These are phyloP conservation scores for Neofusicoccum kwambonambiense DNA, from an alignment of 2,329 filamentous ascomycete species.

Conservation along the genomic window DNA sequence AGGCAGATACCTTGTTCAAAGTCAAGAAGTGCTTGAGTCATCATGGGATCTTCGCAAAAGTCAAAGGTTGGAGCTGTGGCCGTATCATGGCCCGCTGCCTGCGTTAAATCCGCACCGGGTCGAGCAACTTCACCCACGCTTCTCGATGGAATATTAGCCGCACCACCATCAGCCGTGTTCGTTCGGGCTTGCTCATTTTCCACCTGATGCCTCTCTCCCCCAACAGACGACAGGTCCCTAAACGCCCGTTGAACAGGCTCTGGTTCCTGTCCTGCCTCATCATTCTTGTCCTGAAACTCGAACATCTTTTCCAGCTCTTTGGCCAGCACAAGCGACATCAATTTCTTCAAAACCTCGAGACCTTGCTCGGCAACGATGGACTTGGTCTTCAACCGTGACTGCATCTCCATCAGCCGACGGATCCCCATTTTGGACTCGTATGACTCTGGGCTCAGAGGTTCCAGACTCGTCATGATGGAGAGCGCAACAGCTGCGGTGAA, in stretches of 20 bases:
- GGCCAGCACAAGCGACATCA: not conserved
- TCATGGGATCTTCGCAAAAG: not conserved
- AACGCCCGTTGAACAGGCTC: not conserved
- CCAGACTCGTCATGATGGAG: not conserved
- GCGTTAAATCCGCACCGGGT: not conserved
- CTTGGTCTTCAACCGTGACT: not conserved
- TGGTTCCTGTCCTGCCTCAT: not conserved
- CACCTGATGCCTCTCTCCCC: too few relatives aligned
- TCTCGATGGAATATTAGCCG: not conserved
- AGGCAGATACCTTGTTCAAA: not conserved
- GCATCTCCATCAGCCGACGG: not conserved
- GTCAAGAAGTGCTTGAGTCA: not conserved
- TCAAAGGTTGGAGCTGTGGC: not conserved
- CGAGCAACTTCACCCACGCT: too few relatives aligned
- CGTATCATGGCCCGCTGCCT: rapidly evolving
- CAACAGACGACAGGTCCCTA: too few relatives aligned
- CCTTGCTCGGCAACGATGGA: constrained; percentile 1
- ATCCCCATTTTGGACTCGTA: not conserved
- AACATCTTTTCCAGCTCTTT: constrained; percentile 5
- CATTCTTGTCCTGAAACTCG: not conserved
- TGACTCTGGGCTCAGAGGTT: not conserved
- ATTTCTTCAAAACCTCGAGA: not conserved
- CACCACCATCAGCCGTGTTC: too few relatives aligned
- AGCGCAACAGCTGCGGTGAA: not conserved
- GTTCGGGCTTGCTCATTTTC: too few relatives aligned